These are phyloP conservation scores for Saccharomyces hybrid DNA, from an alignment of 1,139 yeast species.

Conservation along the genomic window DNA sequence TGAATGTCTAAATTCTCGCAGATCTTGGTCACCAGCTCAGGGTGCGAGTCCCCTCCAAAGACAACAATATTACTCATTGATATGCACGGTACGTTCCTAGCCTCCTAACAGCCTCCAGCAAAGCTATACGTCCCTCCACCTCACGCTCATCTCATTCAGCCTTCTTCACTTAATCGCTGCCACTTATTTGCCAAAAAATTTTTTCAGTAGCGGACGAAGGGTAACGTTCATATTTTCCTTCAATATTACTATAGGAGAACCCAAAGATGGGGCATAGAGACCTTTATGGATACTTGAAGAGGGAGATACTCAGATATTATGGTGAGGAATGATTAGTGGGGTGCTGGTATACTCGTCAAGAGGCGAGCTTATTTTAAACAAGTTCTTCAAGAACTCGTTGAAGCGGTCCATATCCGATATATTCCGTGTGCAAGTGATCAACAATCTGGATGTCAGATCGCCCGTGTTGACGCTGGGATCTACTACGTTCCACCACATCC, in stretches of 20 bases:
- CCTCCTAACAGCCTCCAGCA: neutral
- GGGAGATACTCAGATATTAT: slow-evolving; percentile 8
- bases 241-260: neutral
- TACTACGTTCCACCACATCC: slow-evolving; percentile 79
- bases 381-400: slow-evolving; percentile 64
- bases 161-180: neutral
- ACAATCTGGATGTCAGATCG: slow-evolving; percentile 53
- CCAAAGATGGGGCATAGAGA: neutral
- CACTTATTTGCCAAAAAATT: neutral
- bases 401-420: slow-evolving; percentile 75
- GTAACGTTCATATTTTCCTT: neutral
- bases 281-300: neutral
- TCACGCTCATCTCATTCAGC: neutral
- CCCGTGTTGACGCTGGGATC: slow-evolving; percentile 90
- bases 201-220: neutral
- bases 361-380: slow-evolving; percentile 82
- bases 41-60: slow-evolving; percentile 66
- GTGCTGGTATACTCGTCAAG: slow-evolving; percentile 66
- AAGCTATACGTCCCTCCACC: neutral
- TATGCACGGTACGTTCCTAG: neutral
- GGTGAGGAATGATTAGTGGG: slow-evolving; percentile 60
- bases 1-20: slow-evolving; percentile 62
- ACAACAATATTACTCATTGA: slow-evolving; percentile 63
- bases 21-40: slow-evolving; percentile 50
- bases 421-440: slow-evolving; percentile 81